phyloP scores from a whole-genome alignment of 805 yeast genomes.

The Tetrapisispora arboricola region DNA sequence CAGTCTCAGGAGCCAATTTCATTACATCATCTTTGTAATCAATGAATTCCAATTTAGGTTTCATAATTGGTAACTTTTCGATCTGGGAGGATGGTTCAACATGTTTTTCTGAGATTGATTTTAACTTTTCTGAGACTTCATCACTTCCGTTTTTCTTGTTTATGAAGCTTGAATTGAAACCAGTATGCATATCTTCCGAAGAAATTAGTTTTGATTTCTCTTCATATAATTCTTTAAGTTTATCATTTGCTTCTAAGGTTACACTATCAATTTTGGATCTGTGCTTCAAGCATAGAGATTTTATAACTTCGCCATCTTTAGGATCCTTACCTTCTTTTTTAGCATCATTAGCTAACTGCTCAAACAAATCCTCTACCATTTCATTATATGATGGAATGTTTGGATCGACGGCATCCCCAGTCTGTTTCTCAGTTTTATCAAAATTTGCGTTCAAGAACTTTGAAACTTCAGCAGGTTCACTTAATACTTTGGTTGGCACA shows the following conservation, averaged over 20 bases:
- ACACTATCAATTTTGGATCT: constrained; percentile 60
- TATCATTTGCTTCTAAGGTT: constrained; percentile 50
- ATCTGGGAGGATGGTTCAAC: background rate
- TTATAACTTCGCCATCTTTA: constrained; percentile 31
- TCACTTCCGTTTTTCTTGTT: constrained; percentile 39
- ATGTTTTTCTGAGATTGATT: constrained; percentile 10
- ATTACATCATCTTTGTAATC: constrained; percentile 37
- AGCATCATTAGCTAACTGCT: constrained; percentile 60
- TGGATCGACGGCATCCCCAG: constrained; percentile 33
- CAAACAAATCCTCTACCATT: constrained; percentile 83
- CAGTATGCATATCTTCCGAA: constrained; percentile 85
- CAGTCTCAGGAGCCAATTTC: constrained; percentile 52
- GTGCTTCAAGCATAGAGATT: constrained; percentile 41
- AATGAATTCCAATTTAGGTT: constrained; percentile 18
- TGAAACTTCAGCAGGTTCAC: constrained; percentile 26
- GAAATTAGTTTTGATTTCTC: constrained; percentile 72
- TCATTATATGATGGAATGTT: constrained; percentile 66
- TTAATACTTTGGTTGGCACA: constrained; percentile 33
- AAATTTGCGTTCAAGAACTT: constrained; percentile 40
- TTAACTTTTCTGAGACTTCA: constrained; percentile 1
- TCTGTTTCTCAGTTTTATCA: constrained; percentile 50
- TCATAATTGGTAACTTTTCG: constrained; percentile 5
- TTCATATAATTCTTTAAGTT: constrained; percentile 52
- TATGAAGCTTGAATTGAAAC: constrained; percentile 77
- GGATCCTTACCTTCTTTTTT: constrained; percentile 37